Evolutionary conservation across 2,329 filamentous ascomycete species (phyloP).

Genomic region (Diplodia seriata): DNA sequence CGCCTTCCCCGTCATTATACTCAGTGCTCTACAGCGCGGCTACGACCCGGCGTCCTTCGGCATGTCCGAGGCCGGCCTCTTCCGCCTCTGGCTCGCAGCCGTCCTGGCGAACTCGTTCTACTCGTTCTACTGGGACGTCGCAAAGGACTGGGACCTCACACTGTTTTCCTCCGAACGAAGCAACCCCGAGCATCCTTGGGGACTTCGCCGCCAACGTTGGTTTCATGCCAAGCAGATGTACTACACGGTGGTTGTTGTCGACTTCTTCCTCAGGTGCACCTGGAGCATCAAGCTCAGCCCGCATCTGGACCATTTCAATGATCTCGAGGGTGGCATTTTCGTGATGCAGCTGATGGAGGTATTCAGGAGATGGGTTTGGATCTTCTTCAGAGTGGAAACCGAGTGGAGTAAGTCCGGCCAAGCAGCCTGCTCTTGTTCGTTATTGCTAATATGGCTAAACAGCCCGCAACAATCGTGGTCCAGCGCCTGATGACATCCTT

Average conservation of each 20-base stretch:
- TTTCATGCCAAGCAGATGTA: constrained; percentile 78
- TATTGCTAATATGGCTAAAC: constrained; percentile 34
- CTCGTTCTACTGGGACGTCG: constrained; percentile 98
- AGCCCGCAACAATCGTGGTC: constrained; percentile 64
- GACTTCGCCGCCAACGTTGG: constrained; percentile 75
- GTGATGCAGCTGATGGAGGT: constrained; percentile 87
- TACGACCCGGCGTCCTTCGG: constrained; percentile 59
- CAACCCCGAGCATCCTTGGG: constrained; percentile 73
- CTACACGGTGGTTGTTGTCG: constrained; percentile 79
- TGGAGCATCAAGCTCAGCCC: constrained; percentile 90
- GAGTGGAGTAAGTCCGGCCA: constrained; percentile 73
- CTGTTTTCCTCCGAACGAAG: constrained; percentile 73
- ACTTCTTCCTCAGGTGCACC: constrained; percentile 83
- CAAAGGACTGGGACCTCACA: constrained; percentile 95
- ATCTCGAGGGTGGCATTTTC: constrained; percentile 89
- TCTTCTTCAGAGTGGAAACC: constrained; percentile 93
- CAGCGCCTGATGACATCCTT: constrained; percentile 71
- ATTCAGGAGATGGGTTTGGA: constrained; percentile 90
- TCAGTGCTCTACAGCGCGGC: constrained; percentile 76
- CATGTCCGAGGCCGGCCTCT: constrained; percentile 62
- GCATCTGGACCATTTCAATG: constrained; percentile 81
- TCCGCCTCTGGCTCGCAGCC: constrained; percentile 68
- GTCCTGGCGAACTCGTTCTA: constrained; percentile 86
- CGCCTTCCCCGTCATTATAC: constrained; percentile 87
- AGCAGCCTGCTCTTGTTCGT: neutral